These are phyloP conservation scores for Ephemerocybe angulata DNA, from an alignment of 768 basidiomycete species.

Conservation along the genomic window DNA sequence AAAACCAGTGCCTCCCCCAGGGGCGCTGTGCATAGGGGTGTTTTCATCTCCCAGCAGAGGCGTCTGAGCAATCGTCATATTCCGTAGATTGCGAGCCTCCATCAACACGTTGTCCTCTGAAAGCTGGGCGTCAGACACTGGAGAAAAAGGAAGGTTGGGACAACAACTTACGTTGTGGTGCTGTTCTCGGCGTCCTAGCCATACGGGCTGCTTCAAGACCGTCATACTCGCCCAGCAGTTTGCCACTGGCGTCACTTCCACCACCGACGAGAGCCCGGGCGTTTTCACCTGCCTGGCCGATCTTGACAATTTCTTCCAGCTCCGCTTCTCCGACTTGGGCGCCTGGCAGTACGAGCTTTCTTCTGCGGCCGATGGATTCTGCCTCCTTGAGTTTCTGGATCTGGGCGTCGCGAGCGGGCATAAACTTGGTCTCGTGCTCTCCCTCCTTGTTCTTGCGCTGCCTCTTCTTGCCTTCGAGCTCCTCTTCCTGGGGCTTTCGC, in stretches of 20 bases:
- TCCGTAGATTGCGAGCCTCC: conserved; percentile 93
- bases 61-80: conserved; percentile 89
- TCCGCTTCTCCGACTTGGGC: conserved; percentile 95
- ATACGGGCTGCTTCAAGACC: conserved; percentile 82
- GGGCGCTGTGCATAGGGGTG: conserved; percentile 77
- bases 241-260: conserved; percentile 81
- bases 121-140: conserved; percentile 7
- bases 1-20: conserved; percentile 85
- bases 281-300: conserved; percentile 87
- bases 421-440: conserved; percentile 86
- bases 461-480: conserved; percentile 88
- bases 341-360: conserved; percentile 77
- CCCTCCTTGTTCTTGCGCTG: conserved; percentile 75
- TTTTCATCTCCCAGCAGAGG: conserved; percentile 97
- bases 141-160: conserved; percentile 1
- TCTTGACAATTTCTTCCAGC: conserved; percentile 97
- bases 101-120: conserved; percentile 93
- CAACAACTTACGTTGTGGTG: conserved; percentile 75
- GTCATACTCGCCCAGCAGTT: conserved; percentile 89
- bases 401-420: conserved; percentile 95
- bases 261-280: conserved; percentile 81
- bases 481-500: conserved; percentile 90
- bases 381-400: conserved; percentile 98
- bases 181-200: conserved; percentile 93
- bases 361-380: conserved; percentile 85